These are phyloP conservation scores for Phytophthora vignae DNA, from an alignment of 352 stramenopile genomes.

Conservation along the genomic window DNA sequence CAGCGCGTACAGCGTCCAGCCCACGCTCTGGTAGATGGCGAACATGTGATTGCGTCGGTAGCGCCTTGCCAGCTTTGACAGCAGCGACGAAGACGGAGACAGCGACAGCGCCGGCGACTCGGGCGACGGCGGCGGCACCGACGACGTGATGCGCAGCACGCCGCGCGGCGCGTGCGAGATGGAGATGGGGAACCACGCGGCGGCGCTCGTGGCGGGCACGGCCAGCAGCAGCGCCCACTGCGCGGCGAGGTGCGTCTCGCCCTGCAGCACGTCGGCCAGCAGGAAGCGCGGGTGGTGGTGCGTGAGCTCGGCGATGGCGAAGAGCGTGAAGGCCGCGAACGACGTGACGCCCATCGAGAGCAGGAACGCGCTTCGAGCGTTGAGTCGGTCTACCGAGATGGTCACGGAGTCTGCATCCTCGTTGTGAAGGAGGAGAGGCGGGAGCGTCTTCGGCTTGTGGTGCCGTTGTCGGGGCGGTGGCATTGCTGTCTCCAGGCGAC, in stretches of 20 bases:
- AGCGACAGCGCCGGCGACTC: constrained; percentile 26
- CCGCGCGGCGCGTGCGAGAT: constrained; percentile 41
- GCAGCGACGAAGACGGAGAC: constrained; percentile 34
- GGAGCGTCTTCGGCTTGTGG: too few species aligned
- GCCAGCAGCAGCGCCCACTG: constrained; percentile 58
- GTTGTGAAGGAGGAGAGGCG: too few species aligned
- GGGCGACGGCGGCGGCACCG: constrained; percentile 27
- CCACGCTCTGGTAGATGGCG: constrained; percentile 71
- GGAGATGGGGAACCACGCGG: constrained; percentile 64
- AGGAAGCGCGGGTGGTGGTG: constrained; percentile 52
- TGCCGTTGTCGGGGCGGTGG: too few species aligned
- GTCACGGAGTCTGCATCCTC: too few species aligned
- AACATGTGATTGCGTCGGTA: constrained; percentile 68
- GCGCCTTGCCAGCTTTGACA: constrained; percentile 31
- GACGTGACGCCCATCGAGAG: constrained; percentile 57
- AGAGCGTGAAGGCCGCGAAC: constrained; percentile 75
- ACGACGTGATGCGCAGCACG: constrained; percentile 46
- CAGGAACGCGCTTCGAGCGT: constrained; percentile 47
- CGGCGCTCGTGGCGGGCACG: constrained; percentile 65
- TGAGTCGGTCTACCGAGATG: too few species aligned
- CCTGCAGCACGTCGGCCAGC: constrained; percentile 40
- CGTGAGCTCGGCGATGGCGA: constrained; percentile 61
- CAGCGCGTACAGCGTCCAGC: constrained; percentile 63
- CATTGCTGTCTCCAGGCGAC: too few species aligned
- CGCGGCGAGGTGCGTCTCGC: constrained; percentile 43